Evolutionary conservation across 371 early-diverging fungal genomes (phyloP).

Genomic region (Syncephalastrum sp.): DNA sequence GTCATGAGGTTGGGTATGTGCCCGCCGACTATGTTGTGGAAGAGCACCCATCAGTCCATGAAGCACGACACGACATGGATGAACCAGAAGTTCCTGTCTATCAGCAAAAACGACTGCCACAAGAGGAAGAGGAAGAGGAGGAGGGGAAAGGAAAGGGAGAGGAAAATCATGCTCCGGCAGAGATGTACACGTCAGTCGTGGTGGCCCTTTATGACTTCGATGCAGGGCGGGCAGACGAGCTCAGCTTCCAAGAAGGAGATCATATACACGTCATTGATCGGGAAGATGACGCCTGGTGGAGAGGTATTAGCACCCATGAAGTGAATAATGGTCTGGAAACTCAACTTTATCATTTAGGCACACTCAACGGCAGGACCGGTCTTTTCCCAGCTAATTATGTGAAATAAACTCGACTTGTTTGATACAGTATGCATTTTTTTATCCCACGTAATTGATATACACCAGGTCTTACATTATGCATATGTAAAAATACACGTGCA

Average conservation of each 20-base stretch:
- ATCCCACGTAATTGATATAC: no score
- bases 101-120: not conserved
- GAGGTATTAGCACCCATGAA: conserved; percentile 41
- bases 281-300: conserved; percentile 79
- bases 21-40: conserved; percentile 64
- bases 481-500: no score
- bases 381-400: conserved; percentile 87
- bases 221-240: conserved; percentile 72
- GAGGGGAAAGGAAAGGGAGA: not conserved
- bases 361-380: conserved; percentile 65
- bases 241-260: conserved; percentile 70
- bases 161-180: not conserved
- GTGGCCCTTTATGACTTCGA: conserved; percentile 77
- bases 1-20: conserved; percentile 62
- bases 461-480: no score
- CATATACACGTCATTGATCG: conserved; percentile 60
- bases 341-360: conserved; percentile 35
- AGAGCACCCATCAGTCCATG: not conserved
- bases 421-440: no score
- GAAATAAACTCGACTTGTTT: conserved; percentile 4
- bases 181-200: conserved; percentile 30
- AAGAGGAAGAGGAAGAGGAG: not conserved
- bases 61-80: no score
- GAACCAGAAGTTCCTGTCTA: no score
- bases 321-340: conserved; percentile 1